phyloP scores from a whole-genome alignment of 768 basidiomycete species.

The Lactifluus piperatus region DNA sequence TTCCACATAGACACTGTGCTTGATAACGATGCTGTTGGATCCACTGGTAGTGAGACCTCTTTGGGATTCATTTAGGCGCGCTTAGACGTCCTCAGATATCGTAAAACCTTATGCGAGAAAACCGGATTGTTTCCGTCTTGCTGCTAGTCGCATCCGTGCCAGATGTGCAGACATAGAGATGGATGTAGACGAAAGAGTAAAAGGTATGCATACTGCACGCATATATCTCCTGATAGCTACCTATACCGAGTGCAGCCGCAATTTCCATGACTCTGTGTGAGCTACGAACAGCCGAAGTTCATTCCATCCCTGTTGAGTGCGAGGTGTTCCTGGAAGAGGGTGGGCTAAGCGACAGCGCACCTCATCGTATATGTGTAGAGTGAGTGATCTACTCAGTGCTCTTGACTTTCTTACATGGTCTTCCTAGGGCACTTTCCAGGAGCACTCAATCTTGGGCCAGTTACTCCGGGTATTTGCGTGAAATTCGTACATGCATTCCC shows the following conservation, averaged over 20 bases:
- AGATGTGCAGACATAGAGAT: slow-evolving; percentile 17
- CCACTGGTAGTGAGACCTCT: neutral
- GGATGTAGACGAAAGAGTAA: slow-evolving; percentile 16
- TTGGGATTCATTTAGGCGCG: too few species aligned
- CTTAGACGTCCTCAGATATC: neutral
- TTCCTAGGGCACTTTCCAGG: slow-evolving; percentile 17
- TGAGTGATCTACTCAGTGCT: neutral
- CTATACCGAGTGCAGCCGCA: slow-evolving; percentile 4
- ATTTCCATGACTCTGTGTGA: slow-evolving; percentile 21
- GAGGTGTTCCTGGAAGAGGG: slow-evolving; percentile 8
- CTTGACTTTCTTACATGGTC: neutral
- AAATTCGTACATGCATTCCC: slow-evolving; percentile 13
- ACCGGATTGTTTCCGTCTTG: slow-evolving; percentile 20
- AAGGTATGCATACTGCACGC: slow-evolving; percentile 8
- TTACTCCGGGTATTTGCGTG: slow-evolving; percentile 20
- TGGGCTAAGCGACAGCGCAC: neutral
- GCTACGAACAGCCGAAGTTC: slow-evolving; percentile 14
- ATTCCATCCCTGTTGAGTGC: slow-evolving; percentile 20
- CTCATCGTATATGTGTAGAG: slow-evolving; percentile 19
- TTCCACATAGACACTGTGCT: neutral
- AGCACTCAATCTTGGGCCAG: slow-evolving; percentile 22
- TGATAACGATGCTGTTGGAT: neutral
- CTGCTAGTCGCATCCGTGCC: slow-evolving; percentile 12
- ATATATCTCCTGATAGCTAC: neutral
- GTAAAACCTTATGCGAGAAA: slow-evolving; percentile 3